A percentile compares a stretch with the other conserved stretches of the same genome.
Evolutionary conservation across 2,329 filamentous ascomycete species (phyloP).

Genomic region (Taxawa tesnikishii): DNA sequence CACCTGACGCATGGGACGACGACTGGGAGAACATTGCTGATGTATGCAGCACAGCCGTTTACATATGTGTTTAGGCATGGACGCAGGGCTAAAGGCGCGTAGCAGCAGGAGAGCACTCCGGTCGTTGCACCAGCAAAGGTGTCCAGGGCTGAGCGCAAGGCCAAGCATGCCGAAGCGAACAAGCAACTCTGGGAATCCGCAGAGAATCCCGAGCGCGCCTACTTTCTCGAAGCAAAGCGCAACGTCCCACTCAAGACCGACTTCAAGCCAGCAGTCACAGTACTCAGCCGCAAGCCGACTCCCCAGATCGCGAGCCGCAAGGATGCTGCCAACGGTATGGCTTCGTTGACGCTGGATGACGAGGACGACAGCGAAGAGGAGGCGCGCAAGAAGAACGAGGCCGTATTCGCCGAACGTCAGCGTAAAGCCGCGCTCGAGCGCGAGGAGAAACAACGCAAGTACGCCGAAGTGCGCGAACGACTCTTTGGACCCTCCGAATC

Average conservation of each 20-base stretch:
- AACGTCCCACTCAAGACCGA: slow-evolving; percentile 51
- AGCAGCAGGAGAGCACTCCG: no score
- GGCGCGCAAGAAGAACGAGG: slow-evolving; percentile 45
- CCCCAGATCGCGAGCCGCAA: slow-evolving; percentile 49
- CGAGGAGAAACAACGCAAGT: slow-evolving; percentile 82
- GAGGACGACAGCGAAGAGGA: slow-evolving; percentile 56
- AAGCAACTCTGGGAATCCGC: slow-evolving; percentile 81
- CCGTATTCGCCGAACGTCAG: slow-evolving; percentile 64
- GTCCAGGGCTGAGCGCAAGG: slow-evolving; percentile 64
- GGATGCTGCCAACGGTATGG: slow-evolving; percentile 31
- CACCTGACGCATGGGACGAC: slow-evolving; percentile 79
- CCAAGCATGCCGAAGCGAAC: slow-evolving; percentile 72
- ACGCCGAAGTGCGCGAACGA: slow-evolving; percentile 78
- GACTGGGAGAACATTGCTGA: slow-evolving; percentile 80
- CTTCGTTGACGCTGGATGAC: slow-evolving; percentile 32
- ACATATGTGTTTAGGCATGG: no score
- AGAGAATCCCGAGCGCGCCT: slow-evolving; percentile 64
- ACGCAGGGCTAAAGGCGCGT: no score
- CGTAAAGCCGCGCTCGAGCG: slow-evolving; percentile 65
- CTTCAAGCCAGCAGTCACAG: slow-evolving; percentile 72
- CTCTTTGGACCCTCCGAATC: slow-evolving; percentile 56
- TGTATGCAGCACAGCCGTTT: slow-evolving; percentile 33
- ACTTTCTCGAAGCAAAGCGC: slow-evolving; percentile 58
- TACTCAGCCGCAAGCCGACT: slow-evolving; percentile 69
- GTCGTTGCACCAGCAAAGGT: slow-evolving; percentile 40